A percentile compares a stretch with the other conserved stretches of the same genome.
Conservation (phyloP, 140 eudicot species). For the Bidens hawaiensis region DNA sequence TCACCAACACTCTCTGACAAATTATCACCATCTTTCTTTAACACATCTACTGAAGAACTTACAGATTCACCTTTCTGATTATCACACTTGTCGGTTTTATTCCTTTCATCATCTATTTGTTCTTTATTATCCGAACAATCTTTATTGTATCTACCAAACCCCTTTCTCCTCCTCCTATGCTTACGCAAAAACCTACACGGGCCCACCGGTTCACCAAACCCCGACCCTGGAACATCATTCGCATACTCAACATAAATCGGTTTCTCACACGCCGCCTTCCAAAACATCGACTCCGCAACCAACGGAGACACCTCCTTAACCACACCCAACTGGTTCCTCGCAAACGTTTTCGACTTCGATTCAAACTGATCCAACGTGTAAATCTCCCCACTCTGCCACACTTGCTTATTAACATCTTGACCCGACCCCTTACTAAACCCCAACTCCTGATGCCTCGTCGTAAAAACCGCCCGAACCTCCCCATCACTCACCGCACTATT, state of each 20-base stretch:
- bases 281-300: constrained; percentile 66
- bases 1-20: constrained; percentile 35
- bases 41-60: constrained; percentile 24
- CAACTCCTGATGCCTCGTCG: constrained; percentile 86
- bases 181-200: constrained; percentile 33
- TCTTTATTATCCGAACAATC: constrained; percentile 30
- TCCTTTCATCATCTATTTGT: constrained; percentile 16
- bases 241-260: constrained; percentile 93
- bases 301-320: constrained; percentile 67
- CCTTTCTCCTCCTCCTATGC: constrained; percentile 44
- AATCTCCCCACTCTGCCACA: constrained; percentile 96
- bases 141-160: constrained; percentile 31
- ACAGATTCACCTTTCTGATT: constrained; percentile 25
- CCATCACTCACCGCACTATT: constrained; percentile 22
- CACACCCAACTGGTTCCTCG: constrained; percentile 48
- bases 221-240: constrained; percentile 97
- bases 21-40: constrained; percentile 15
- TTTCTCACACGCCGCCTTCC: constrained; percentile 76
- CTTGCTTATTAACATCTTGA: constrained; percentile 67
- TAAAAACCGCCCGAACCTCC: constrained; percentile 68
- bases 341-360: constrained; percentile 71
- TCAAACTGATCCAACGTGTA: constrained; percentile 92
- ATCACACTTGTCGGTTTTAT: constrained; percentile 23
- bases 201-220: constrained; percentile 77
- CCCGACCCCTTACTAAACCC: constrained; percentile 45